Evolutionary conservation across 805 yeast genomes (phyloP), one percentile per base, ranked within the genome.

Genomic region (Pichia pseudocactophila): DNA sequence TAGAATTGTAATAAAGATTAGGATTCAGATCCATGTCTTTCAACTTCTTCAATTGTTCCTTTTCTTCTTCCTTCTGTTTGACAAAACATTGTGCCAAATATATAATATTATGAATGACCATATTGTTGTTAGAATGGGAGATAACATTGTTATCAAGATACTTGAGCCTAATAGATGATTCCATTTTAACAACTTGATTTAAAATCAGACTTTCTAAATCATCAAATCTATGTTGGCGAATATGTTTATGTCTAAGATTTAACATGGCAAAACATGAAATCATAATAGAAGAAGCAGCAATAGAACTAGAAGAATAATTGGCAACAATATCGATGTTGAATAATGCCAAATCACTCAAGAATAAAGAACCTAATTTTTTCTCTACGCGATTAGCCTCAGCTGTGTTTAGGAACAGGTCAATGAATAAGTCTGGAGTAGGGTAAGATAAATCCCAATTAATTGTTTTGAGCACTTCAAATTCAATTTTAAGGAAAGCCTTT

Each of bases 321-420:
- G 75, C 73, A 43, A 78, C 73, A 44, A 80, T 62, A 45, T 71
- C 71, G 39, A 76, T 71, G 55, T 79, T 74, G 58, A 82, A 80
- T 46, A 76, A 78, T 42, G 79, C 69, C 51, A 81, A 63, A 55
- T 82, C 88, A 53, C 87, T 78, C 36, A 82, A 58, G 62, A 77
- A 76, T 45, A 75, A 62, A 13, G 85, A 69, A 45, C 81, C 74
- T 37, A 69, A 60, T 52, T 73, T 76, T 47, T 80, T 62, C 44
- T 73, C 76, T 46, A 69, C 64, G 32, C 66, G 53, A 47, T 62
- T 64, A 41, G 59, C 61, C 40, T 55, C 55, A 30, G 53, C 46
- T 19, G 50, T 51, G 42, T 50, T 52, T 25, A 80, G 58, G 51
- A 68, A 69, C 40, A 80, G 58, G 52, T 82, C 86, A 43, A 81